Percentiles rank a stretch among this genome's conserved stretches.
Conservation (phyloP, 352 stramenopile species). For the Phytophthora pisi region DNA sequence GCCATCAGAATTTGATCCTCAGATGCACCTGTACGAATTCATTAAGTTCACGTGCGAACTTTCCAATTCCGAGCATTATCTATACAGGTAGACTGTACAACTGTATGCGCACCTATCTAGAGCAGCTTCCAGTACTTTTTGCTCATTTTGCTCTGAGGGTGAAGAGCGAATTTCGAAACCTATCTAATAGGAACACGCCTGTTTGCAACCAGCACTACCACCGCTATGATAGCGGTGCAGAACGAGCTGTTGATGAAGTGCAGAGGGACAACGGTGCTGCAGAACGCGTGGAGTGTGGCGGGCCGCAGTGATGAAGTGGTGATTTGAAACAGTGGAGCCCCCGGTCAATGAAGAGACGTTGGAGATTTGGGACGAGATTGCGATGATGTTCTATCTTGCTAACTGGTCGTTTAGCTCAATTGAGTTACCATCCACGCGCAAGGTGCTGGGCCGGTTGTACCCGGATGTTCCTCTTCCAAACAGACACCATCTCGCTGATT, state of each 20-base stretch:
- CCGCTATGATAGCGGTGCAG: too few species aligned
- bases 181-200: too few species aligned
- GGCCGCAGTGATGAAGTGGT: not conserved
- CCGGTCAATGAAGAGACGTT: not conserved
- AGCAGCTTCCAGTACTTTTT: too few species aligned
- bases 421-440: not conserved
- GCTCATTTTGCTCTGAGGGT: too few species aligned
- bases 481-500: not conserved
- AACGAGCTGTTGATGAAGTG: not conserved
- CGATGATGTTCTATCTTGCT: not conserved
- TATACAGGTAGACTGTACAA: too few species aligned
- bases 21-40: too few species aligned
- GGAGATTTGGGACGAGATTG: not conserved
- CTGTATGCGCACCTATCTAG: too few species aligned
- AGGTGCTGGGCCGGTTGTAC: not conserved
- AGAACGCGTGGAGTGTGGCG: not conserved
- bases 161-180: too few species aligned
- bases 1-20: too few species aligned
- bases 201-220: too few species aligned
- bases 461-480: not conserved
- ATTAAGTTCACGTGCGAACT: too few species aligned
- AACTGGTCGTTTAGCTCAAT: not conserved
- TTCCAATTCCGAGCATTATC: too few species aligned
- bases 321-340: not conserved
- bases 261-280: not conserved